phyloP scores from a whole-genome alignment of 805 yeast species.

The Ogataea trehaloabstinens region DNA sequence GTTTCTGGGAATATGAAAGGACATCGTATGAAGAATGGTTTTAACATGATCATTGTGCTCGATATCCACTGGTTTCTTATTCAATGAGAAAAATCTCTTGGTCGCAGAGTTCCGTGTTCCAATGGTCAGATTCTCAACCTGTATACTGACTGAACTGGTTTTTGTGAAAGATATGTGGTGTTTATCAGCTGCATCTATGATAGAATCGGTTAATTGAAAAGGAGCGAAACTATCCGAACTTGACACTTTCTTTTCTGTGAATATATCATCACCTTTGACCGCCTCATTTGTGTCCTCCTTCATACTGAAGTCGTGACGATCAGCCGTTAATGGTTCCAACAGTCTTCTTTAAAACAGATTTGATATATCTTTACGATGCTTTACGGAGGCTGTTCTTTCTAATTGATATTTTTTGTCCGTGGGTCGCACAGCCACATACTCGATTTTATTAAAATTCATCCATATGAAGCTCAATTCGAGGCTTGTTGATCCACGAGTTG shows the following conservation, averaged over 20 bases:
- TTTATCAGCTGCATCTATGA: background rate
- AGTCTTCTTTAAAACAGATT: too few relatives aligned
- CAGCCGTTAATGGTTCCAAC: too few relatives aligned
- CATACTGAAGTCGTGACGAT: too few relatives aligned
- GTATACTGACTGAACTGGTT: constrained; percentile 25
- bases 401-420: too few relatives aligned
- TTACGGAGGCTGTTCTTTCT: too few relatives aligned
- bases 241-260: too few relatives aligned
- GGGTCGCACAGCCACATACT: too few relatives aligned
- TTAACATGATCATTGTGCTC: constrained; percentile 27
- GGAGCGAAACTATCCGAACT: background rate
- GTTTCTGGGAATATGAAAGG: constrained; percentile 59
- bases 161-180: constrained; percentile 23
- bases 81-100: background rate
- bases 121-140: constrained; percentile 25
- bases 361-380: too few relatives aligned
- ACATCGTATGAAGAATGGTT: constrained; percentile 46
- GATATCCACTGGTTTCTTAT: constrained; percentile 13
- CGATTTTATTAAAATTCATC: constrained; percentile 1
- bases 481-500: constrained; percentile 18
- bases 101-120: constrained; percentile 10
- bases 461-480: constrained; percentile 9
- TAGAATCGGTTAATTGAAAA: background rate
- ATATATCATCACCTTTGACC: too few relatives aligned
- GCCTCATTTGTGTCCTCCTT: too few relatives aligned